Percentiles rank a stretch among this genome's conserved stretches.
Conservation (phyloP, 768 basidiomycete genomes). For the Lepiota venenata region DNA sequence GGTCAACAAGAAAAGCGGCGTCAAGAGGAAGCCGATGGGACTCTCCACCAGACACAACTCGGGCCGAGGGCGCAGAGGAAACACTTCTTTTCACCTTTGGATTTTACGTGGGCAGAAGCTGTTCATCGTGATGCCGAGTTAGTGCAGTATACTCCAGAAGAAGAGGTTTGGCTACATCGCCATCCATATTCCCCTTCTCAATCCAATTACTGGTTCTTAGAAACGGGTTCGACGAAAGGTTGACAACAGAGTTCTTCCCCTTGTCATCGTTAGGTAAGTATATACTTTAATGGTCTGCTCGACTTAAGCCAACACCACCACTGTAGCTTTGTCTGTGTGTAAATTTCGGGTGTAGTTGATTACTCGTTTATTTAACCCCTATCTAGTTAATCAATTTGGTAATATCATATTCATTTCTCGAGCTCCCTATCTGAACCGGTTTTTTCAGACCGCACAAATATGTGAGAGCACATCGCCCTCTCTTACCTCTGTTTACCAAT, state of each 20-base stretch:
- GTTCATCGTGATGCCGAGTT: conserved; percentile 46
- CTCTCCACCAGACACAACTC: conserved; percentile 37
- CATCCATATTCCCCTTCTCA: background rate
- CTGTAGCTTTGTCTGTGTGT: conserved; percentile 30
- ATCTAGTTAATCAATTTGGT: conserved; percentile 46
- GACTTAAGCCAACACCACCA: background rate
- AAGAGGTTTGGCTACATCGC: conserved; percentile 34
- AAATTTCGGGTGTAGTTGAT: conserved; percentile 16
- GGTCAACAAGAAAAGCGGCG: conserved; percentile 14
- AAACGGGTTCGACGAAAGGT: conserved; percentile 45
- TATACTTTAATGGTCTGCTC: background rate
- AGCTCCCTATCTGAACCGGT: background rate
- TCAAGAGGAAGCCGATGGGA: conserved; percentile 28
- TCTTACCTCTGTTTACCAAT: background rate
- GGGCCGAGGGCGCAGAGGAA: conserved; percentile 36
- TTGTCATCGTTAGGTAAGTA: conserved; percentile 46
- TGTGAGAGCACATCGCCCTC: conserved; percentile 27
- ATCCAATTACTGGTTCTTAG: conserved; percentile 19
- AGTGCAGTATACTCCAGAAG: conserved; percentile 46
- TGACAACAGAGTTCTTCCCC: conserved; percentile 44
- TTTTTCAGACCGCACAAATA: conserved; percentile 50
- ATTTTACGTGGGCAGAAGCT: conserved; percentile 42
- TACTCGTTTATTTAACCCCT: background rate
- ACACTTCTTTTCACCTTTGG: conserved; percentile 46
- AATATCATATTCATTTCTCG: conserved; percentile 8